phyloP scores from a whole-genome alignment of 2,329 filamentous ascomycete genomes.

The Helotiales sp. region DNA sequence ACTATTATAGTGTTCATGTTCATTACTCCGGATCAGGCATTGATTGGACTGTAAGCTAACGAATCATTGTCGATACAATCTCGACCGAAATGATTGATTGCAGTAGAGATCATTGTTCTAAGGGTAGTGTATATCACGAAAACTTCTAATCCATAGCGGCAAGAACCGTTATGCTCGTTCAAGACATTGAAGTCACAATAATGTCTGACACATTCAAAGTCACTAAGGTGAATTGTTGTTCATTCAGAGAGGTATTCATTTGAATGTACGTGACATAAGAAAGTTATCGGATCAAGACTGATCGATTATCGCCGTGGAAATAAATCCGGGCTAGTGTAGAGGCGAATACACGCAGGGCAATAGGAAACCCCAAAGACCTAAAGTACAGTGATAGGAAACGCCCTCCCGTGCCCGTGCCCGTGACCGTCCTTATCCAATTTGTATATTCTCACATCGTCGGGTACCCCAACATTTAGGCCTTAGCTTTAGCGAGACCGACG shows the following conservation, averaged over 20 bases:
- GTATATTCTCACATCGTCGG: neutral
- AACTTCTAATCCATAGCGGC: too few species aligned
- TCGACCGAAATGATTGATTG: too few species aligned
- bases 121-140: too few species aligned
- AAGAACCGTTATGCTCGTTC: neutral
- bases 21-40: too few species aligned
- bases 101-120: too few species aligned
- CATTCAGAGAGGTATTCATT: neutral
- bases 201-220: neutral
- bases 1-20: too few species aligned
- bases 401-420: neutral
- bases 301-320: constrained; percentile 11
- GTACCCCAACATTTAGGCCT: constrained; percentile 36
- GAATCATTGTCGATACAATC: too few species aligned
- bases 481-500: constrained; percentile 86
- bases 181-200: neutral
- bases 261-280: constrained; percentile 10
- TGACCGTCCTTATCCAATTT: constrained; percentile 19
- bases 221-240: neutral
- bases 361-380: constrained; percentile 17
- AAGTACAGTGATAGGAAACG: constrained; percentile 28
- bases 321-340: constrained; percentile 2
- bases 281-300: constrained; percentile 9
- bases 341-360: constrained; percentile 1
- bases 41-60: too few species aligned